A percentile compares a stretch with the other conserved stretches of the same genome.
Conservation (phyloP, 2,329 filamentous ascomycete species). For the Sporothrix variecibatus region DNA sequence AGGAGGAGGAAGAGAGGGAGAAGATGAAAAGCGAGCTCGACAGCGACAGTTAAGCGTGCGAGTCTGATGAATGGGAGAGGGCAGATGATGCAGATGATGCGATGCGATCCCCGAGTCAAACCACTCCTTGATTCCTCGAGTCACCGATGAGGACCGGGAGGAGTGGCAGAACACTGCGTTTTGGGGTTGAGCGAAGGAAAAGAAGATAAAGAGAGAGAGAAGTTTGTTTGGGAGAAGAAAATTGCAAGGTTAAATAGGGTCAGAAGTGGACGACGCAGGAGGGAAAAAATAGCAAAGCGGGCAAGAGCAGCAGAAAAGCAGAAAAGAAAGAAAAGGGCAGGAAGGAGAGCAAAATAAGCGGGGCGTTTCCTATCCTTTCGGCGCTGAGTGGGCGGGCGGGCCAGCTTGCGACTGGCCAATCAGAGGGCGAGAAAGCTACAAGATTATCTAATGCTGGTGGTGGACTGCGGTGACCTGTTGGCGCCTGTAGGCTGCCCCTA, state of each 20-base stretch:
- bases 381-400: conserved; percentile 19
- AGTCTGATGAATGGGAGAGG: conserved; percentile 11
- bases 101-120: conserved; percentile 17
- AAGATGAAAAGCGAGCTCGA: conserved; percentile 10
- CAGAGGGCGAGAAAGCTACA: neutral
- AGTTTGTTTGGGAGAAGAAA: conserved; percentile 5
- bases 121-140: conserved; percentile 21
- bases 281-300: conserved; percentile 24
- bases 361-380: neutral
- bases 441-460: conserved; percentile 12
- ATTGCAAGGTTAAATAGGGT: conserved; percentile 15
- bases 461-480: neutral
- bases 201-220: neutral
- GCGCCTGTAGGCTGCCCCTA: neutral
- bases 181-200: neutral
- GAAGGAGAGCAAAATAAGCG: conserved; percentile 21
- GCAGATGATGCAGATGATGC: neutral
- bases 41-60: conserved; percentile 26
- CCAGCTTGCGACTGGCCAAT: neutral
- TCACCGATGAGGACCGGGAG: neutral
- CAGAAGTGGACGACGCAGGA: conserved; percentile 18
- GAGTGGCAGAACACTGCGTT: conserved; percentile 14
- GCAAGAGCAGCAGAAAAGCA: conserved; percentile 9
- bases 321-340: conserved; percentile 10
- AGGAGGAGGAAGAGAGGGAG: neutral